A percentile compares a stretch with the other conserved stretches of the same genome.
These are phyloP conservation scores for Ambrosiella cleistominuta DNA, from an alignment of 2,329 filamentous ascomycete species.

Conservation along the genomic window DNA sequence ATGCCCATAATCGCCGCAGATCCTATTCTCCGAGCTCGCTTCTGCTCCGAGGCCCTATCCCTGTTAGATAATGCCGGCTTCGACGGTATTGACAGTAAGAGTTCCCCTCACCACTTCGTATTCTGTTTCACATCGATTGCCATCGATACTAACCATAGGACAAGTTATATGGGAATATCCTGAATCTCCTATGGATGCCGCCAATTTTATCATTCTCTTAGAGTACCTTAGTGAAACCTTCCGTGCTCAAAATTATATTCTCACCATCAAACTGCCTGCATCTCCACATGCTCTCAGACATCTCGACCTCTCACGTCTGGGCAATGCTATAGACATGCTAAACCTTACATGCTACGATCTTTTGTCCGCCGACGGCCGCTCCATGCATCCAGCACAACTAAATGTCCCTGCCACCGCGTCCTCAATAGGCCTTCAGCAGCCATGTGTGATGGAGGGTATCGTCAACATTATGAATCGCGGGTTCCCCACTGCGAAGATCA, in stretches of 20 bases:
- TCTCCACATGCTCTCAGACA: neutral
- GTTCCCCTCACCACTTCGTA: neutral
- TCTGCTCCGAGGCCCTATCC: neutral
- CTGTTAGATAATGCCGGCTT: neutral
- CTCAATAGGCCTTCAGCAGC: neutral
- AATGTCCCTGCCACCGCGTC: neutral
- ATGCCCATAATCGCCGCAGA: neutral
- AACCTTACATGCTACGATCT: conserved; percentile 2
- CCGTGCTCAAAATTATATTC: conserved; percentile 1
- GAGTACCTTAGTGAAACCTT: neutral
- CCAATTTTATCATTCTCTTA: neutral
- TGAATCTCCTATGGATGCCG: neutral
- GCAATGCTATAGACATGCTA: conserved; percentile 1
- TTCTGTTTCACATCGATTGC: neutral
- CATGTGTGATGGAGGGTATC: neutral
- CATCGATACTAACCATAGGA: neutral
- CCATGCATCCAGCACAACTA: neutral
- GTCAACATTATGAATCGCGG: neutral
- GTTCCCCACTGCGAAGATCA: neutral
- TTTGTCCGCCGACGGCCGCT: neutral
- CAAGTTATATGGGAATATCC: conserved; percentile 6
- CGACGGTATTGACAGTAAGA: conserved; percentile 10
- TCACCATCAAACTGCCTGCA: conserved; percentile 1
- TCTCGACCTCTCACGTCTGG: neutral
- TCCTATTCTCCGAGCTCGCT: neutral